phyloP scores from a whole-genome alignment of 2,329 filamentous ascomycete genomes.

The Monosporascus sp. region DNA sequence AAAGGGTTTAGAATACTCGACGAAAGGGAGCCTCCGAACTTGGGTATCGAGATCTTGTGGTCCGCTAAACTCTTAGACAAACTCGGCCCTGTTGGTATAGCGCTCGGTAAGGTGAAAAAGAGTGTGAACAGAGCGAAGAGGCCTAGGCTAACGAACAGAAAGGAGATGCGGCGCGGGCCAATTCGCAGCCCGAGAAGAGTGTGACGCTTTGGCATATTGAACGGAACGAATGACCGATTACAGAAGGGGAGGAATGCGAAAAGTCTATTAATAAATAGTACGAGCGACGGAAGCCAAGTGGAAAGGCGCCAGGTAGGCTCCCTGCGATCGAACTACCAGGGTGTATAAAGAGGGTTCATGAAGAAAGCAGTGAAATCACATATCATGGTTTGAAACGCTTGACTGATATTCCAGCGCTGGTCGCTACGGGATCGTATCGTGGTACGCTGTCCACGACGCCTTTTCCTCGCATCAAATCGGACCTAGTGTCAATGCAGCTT shows the following conservation, averaged over 20 bases:
- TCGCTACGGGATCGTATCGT: too few relatives aligned
- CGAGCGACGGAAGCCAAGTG: constrained; percentile 34
- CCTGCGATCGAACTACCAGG: not conserved
- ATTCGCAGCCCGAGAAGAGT: constrained; percentile 45
- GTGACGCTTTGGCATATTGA: constrained; percentile 41
- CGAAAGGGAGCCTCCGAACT: constrained; percentile 40
- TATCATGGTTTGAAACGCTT: not conserved
- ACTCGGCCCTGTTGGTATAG: constrained; percentile 42
- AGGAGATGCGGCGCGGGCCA: constrained; percentile 45
- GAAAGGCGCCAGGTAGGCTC: not conserved
- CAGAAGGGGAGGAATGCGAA: constrained; percentile 4
- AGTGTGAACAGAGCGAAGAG: constrained; percentile 50
- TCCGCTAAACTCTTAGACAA: constrained; percentile 43
- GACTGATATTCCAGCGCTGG: too few relatives aligned
- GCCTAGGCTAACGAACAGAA: constrained; percentile 45
- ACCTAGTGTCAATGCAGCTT: too few relatives aligned
- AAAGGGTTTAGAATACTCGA: constrained; percentile 61
- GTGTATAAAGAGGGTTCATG: not conserved
- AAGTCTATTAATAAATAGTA: not conserved
- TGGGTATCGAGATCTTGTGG: constrained; percentile 44
- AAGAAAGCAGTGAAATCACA: not conserved
- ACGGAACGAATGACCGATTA: not conserved
- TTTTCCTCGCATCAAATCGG: too few relatives aligned
- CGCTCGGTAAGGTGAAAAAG: constrained; percentile 45
- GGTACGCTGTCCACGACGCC: too few relatives aligned